phyloP scores from a whole-genome alignment of 108 stramenopile genomes.

The Parietichytrium sp. region DNA sequence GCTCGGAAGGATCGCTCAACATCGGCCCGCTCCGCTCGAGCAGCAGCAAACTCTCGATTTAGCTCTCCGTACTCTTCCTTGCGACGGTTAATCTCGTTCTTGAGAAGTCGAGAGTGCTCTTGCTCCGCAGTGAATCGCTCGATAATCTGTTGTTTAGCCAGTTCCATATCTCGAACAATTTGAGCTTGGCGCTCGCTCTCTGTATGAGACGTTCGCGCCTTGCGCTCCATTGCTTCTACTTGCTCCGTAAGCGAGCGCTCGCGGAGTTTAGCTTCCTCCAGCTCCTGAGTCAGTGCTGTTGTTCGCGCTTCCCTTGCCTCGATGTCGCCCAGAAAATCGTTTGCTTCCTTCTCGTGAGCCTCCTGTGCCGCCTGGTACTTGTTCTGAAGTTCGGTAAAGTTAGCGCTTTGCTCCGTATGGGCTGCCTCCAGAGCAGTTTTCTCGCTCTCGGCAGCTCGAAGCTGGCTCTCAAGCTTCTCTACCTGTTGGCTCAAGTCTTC shows the following conservation, averaged over 20 bases:
- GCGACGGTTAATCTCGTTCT: background rate
- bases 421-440: background rate
- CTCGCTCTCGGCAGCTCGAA: background rate
- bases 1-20: background rate
- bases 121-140: conserved; percentile 26
- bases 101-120: background rate
- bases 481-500: no score
- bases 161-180: background rate
- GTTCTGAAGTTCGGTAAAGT: background rate
- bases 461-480: background rate
- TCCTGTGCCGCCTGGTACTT: background rate
- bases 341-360: background rate
- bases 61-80: conserved; percentile 2
- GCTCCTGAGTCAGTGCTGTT: no score
- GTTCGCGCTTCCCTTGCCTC: background rate
- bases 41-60: conserved; percentile 7
- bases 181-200: background rate
- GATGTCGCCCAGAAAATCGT: background rate
- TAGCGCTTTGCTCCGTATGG: background rate
- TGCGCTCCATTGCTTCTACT: background rate
- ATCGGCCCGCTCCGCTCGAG: background rate
- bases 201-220: background rate
- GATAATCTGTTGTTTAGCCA: background rate
- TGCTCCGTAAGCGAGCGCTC: background rate
- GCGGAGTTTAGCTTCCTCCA: background rate